Evolutionary conservation across 148 eudicot species (phyloP).

Genomic region (Persicaria maculosa): DNA sequence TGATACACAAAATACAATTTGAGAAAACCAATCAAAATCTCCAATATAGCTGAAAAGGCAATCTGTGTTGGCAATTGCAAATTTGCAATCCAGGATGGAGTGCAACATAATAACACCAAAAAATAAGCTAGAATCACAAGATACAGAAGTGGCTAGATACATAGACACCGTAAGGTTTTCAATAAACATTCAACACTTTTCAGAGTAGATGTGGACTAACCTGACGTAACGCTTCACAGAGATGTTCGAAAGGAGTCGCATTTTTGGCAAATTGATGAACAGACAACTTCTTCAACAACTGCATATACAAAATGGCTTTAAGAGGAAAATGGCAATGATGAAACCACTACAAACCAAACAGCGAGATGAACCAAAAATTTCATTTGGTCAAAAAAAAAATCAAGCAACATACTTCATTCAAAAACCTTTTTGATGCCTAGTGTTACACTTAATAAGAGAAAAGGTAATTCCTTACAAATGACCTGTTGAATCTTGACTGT

Average conservation of each 20-base stretch:
- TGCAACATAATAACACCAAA: background rate
- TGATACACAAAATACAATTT: background rate
- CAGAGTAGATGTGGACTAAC: conserved; percentile 33
- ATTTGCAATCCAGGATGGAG: background rate
- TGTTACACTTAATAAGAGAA: background rate
- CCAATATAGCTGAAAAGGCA: background rate
- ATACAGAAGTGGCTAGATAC: background rate
- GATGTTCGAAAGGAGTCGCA: conserved; percentile 57
- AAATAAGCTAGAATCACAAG: background rate
- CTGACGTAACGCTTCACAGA: conserved; percentile 63
- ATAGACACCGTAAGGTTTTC: background rate
- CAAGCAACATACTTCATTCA: background rate
- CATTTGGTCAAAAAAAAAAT: background rate
- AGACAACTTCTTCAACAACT: conserved; percentile 66
- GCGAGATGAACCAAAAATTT: background rate
- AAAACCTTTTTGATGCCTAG: background rate
- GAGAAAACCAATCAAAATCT: background rate
- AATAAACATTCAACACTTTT: background rate
- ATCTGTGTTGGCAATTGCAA: background rate
- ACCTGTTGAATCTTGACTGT: background rate
- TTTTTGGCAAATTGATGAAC: conserved; percentile 50
- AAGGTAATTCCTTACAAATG: background rate
- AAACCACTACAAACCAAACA: background rate
- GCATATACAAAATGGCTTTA: conserved; percentile 14
- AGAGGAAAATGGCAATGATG: background rate